Conservation (phyloP, 371 early-diverging fungal genomes). For the Blakeslea trispora region DNA sequence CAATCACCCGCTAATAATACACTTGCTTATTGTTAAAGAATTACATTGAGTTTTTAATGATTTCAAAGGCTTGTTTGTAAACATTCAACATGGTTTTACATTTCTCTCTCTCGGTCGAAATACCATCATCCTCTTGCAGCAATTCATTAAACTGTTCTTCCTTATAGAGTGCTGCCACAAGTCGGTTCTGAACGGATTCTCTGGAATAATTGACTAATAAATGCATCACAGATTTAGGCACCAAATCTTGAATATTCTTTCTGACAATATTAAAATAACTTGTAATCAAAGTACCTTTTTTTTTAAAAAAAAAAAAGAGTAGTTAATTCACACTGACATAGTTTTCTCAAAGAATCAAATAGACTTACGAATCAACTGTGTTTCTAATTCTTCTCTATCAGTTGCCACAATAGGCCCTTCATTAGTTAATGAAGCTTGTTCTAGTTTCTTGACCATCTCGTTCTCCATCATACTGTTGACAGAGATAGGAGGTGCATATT, state of each 20-base stretch:
- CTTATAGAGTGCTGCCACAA: constrained; percentile 84
- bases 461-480: neutral
- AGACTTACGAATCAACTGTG: constrained; percentile 75
- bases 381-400: constrained; percentile 81
- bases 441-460: constrained; percentile 11
- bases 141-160: constrained; percentile 73
- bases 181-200: constrained; percentile 77
- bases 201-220: constrained; percentile 77
- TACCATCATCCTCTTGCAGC: constrained; percentile 76
- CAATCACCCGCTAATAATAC: too few species aligned
- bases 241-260: constrained; percentile 84
- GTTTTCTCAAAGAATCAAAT: neutral
- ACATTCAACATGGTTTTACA: constrained; percentile 78
- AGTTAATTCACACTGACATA: too few species aligned
- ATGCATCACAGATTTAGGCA: constrained; percentile 94
- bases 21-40: neutral
- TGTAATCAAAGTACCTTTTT: constrained; percentile 71
- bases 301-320: too few species aligned
- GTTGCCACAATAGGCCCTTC: constrained; percentile 22
- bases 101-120: constrained; percentile 75
- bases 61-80: constrained; percentile 76
- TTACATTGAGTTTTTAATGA: constrained; percentile 74
- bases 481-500: constrained; percentile 3
- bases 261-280: constrained; percentile 88
- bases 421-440: neutral